Percentiles rank a stretch among this genome's conserved stretches.
phyloP scores from a whole-genome alignment of 495 filamentous ascomycete genomes.

The Penicillium maclennaniae region DNA sequence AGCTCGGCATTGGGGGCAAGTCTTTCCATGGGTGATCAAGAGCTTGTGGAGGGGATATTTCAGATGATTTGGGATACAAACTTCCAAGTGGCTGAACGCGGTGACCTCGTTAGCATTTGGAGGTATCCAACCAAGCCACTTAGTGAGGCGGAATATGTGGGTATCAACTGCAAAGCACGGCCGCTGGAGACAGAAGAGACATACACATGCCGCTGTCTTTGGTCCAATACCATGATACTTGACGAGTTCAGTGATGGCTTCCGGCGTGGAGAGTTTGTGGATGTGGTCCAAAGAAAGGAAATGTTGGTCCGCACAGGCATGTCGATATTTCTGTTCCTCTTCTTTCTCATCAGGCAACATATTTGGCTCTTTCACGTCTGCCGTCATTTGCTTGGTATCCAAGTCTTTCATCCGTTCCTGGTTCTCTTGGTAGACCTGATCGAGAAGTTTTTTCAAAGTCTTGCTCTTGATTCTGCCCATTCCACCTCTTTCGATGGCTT shows the following conservation, averaged over 20 bases:
- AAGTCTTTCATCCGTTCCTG: slow-evolving; percentile 43
- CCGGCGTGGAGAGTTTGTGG: slow-evolving; percentile 58
- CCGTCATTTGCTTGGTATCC: slow-evolving; percentile 4
- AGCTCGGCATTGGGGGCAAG: slow-evolving; percentile 73
- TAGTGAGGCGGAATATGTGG: slow-evolving; percentile 75
- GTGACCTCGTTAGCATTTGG: slow-evolving; percentile 55
- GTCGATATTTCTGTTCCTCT: slow-evolving; percentile 46
- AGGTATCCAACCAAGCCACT: slow-evolving; percentile 84
- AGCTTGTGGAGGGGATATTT: slow-evolving; percentile 90
- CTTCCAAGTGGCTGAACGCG: slow-evolving; percentile 77
- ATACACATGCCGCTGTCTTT: slow-evolving; percentile 86
- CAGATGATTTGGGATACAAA: slow-evolving; percentile 73
- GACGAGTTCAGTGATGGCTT: slow-evolving; percentile 69
- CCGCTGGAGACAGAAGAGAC: slow-evolving; percentile 72
- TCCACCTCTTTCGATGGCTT: slow-evolving; percentile 72
- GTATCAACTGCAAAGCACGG: slow-evolving; percentile 85
- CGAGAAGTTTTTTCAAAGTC: slow-evolving; percentile 76
- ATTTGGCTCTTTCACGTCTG: background rate
- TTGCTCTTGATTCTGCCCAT: slow-evolving; percentile 65
- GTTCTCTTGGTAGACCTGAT: slow-evolving; percentile 72
- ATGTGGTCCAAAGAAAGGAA: slow-evolving; percentile 75
- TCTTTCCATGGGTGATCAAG: slow-evolving; percentile 81
- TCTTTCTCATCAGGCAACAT: slow-evolving; percentile 17
- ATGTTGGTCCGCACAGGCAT: slow-evolving; percentile 51
- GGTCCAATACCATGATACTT: slow-evolving; percentile 82